phyloP scores from a whole-genome alignment of 202 grass and related monocot species.

The Zoysia matrella region DNA sequence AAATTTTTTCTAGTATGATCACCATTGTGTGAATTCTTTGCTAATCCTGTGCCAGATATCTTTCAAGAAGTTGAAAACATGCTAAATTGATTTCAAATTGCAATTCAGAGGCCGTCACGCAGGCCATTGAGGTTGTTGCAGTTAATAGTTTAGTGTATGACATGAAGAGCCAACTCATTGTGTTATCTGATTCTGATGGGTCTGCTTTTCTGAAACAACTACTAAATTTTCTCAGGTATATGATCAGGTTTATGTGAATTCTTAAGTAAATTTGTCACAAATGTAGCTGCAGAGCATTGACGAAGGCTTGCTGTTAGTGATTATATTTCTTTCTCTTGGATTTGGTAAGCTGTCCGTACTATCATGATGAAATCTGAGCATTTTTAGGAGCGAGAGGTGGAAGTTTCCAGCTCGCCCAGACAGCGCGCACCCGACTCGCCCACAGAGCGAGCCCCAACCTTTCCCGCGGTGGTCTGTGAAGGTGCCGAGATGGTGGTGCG shows the following conservation, averaged over 20 bases:
- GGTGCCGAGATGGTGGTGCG: constrained; percentile 37
- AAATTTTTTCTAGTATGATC: too few relatives aligned
- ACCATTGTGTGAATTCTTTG: too few relatives aligned
- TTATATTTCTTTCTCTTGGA: background rate
- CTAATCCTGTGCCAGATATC: background rate
- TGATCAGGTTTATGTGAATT: background rate
- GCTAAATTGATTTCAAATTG: background rate
- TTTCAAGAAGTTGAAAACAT: background rate
- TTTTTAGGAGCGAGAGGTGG: constrained; percentile 36
- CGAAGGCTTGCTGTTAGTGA: background rate
- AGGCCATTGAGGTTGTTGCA: background rate
- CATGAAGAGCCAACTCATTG: background rate
- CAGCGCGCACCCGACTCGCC: too few relatives aligned
- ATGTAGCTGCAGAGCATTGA: background rate
- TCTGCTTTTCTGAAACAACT: background rate
- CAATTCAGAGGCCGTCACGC: background rate
- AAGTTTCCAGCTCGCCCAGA: constrained; percentile 1
- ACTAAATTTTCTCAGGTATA: background rate
- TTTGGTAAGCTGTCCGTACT: background rate
- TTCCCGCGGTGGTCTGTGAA: background rate
- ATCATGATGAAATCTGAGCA: background rate
- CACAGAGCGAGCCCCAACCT: background rate
- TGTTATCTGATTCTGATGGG: background rate
- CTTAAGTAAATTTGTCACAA: background rate
- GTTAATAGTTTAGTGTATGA: background rate